A percentile compares a stretch with the other conserved stretches of the same genome.
Conservation (phyloP, 768 basidiomycete genomes). For the Podaxis pistillaris region DNA sequence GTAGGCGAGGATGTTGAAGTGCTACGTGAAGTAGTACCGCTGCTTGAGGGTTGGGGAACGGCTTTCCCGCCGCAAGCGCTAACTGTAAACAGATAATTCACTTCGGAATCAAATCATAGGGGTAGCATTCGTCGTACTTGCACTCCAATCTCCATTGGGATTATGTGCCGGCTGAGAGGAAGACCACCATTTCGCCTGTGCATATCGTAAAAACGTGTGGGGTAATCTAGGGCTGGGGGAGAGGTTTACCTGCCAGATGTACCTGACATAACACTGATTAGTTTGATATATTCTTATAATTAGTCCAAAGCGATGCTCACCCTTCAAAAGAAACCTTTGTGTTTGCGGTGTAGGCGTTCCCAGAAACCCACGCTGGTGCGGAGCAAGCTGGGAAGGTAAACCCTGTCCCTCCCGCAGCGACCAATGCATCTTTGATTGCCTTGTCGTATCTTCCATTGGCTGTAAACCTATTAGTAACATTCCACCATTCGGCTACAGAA, state of each 20-base stretch:
- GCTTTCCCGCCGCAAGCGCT: constrained; percentile 43
- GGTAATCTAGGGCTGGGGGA: not conserved
- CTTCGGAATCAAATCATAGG: not conserved
- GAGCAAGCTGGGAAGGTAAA: constrained; percentile 65
- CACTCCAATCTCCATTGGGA: constrained; percentile 60
- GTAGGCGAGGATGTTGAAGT: constrained; percentile 22
- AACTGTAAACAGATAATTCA: constrained; percentile 31
- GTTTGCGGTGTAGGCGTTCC: constrained; percentile 49
- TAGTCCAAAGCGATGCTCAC: constrained; percentile 29
- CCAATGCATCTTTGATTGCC: constrained; percentile 58
- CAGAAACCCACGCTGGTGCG: constrained; percentile 50
- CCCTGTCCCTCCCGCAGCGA: constrained; percentile 63
- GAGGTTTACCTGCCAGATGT: constrained; percentile 59
- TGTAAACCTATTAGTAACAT: constrained; percentile 16
- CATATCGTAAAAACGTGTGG: not conserved
- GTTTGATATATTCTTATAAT: not conserved
- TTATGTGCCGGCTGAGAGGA: constrained; percentile 42
- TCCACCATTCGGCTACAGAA: constrained; percentile 25
- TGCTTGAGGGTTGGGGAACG: constrained; percentile 13
- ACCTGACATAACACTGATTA: constrained; percentile 31
- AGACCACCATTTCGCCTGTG: constrained; percentile 62
- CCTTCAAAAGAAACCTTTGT: constrained; percentile 54
- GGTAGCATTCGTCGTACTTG: constrained; percentile 40
- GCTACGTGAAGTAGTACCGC: constrained; percentile 18
- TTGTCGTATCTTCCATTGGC: constrained; percentile 60